Evolutionary conservation across 129 eudicot genomes (phyloP).

Genomic region (Centella asiatica): DNA sequence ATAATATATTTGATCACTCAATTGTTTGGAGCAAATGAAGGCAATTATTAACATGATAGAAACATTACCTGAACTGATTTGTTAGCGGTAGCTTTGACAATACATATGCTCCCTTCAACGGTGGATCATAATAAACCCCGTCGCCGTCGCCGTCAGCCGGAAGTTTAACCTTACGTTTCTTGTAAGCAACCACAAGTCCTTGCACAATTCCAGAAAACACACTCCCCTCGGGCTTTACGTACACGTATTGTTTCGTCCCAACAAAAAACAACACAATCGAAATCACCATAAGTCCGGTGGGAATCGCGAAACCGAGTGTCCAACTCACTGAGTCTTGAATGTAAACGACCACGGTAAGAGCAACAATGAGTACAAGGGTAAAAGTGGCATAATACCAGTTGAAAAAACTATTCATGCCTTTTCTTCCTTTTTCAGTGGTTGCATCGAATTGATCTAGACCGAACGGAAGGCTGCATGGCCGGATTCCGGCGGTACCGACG

Average conservation of each 20-base stretch:
- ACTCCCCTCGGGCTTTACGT: conserved; percentile 69
- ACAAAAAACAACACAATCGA: conserved; percentile 56
- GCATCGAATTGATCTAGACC: conserved; percentile 93
- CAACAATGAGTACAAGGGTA: conserved; percentile 48
- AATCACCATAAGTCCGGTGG: conserved; percentile 49
- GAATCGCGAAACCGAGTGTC: conserved; percentile 65
- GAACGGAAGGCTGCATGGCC: conserved; percentile 87
- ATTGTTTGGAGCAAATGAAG: no score
- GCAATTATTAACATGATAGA: no score
- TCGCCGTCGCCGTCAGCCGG: conserved; percentile 18
- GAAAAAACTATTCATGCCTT: conserved; percentile 77
- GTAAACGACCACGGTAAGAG: conserved; percentile 67
- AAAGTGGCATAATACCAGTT: conserved; percentile 91
- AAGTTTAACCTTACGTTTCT: conserved; percentile 51
- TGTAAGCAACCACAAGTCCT: conserved; percentile 57
- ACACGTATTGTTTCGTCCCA: conserved; percentile 49
- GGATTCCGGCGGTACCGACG: conserved; percentile 61
- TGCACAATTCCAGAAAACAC: conserved; percentile 58
- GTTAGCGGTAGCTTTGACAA: conserved; percentile 51
- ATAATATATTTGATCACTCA: no score
- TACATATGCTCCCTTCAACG: conserved; percentile 20
- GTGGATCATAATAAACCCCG: conserved; percentile 57
- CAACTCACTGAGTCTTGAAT: conserved; percentile 74
- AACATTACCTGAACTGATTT: conserved; percentile 40
- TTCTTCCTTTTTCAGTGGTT: conserved; percentile 75